Percentiles rank a stretch among this genome's conserved stretches.
Conservation (phyloP, 768 basidiomycete genomes). For the Serpula lacrymans region DNA sequence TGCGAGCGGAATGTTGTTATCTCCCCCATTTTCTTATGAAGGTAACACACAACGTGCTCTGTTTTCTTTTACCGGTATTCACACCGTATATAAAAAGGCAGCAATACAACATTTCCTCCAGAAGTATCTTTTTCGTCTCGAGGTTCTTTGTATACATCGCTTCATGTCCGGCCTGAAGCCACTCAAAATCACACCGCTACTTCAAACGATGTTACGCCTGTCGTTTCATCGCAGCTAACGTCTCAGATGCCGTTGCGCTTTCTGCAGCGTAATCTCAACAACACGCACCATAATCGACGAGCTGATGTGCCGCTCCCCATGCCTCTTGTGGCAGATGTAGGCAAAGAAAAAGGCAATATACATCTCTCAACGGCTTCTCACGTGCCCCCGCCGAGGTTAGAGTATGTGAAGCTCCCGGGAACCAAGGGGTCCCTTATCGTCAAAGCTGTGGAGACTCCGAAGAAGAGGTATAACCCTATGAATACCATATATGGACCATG, state of each 20-base stretch:
- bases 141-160: no score
- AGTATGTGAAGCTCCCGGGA: constrained; percentile 90
- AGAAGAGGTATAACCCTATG: constrained; percentile 56
- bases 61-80: neutral
- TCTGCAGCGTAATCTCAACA: constrained; percentile 66
- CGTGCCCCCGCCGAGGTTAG: constrained; percentile 76
- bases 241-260: constrained; percentile 44
- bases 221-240: constrained; percentile 24
- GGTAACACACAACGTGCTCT: constrained; percentile 10
- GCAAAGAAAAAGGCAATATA: constrained; percentile 28
- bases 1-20: no score
- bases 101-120: no score
- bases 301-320: constrained; percentile 50
- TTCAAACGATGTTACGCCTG: no score
- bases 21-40: constrained; percentile 26
- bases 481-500: neutral
- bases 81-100: no score
- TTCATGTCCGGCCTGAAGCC: no score
- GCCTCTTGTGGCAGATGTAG: constrained; percentile 29
- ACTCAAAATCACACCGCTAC: no score
- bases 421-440: constrained; percentile 83
- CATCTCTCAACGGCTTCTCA: constrained; percentile 40
- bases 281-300: constrained; percentile 57
- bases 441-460: constrained; percentile 85
- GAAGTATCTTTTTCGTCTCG: no score